Percentiles rank a stretch among this genome's conserved stretches.
These are phyloP conservation scores for Heliamphora pulchella DNA, from an alignment of 179 eudicot genomes.

Conservation along the genomic window DNA sequence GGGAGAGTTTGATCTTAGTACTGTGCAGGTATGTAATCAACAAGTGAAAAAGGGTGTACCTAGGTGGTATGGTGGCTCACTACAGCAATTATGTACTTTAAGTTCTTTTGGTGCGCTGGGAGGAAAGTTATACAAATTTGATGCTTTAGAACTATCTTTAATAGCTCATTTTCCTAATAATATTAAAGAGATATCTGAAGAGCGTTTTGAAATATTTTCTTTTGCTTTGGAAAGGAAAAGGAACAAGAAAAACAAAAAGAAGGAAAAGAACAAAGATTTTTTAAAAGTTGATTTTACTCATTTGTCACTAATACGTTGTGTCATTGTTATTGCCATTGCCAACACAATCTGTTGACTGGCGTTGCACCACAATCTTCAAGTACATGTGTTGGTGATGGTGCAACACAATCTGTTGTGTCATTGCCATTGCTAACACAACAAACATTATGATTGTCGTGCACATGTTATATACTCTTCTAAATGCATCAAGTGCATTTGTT, in stretches of 20 bases:
- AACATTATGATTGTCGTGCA: background rate
- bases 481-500: no score
- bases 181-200: background rate
- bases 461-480: background rate
- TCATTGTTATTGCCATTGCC: background rate
- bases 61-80: background rate
- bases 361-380: background rate
- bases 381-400: background rate
- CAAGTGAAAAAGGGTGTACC: background rate
- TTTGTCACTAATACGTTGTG: background rate
- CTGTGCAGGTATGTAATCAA: slow-evolving; percentile 62
- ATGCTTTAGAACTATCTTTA: background rate
- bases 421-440: background rate
- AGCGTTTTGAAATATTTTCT: background rate
- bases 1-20: slow-evolving; percentile 54
- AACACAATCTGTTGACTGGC: background rate
- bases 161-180: background rate
- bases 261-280: background rate
- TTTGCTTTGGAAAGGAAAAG: background rate
- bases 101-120: background rate
- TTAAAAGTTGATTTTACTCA: background rate
- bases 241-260: background rate
- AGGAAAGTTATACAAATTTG: background rate
- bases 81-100: background rate
- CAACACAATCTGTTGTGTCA: background rate